Percentiles rank a stretch among this genome's conserved stretches.
phyloP scores from a whole-genome alignment of 78 protist genomes.

The Cavenderia fasciculata region DNA sequence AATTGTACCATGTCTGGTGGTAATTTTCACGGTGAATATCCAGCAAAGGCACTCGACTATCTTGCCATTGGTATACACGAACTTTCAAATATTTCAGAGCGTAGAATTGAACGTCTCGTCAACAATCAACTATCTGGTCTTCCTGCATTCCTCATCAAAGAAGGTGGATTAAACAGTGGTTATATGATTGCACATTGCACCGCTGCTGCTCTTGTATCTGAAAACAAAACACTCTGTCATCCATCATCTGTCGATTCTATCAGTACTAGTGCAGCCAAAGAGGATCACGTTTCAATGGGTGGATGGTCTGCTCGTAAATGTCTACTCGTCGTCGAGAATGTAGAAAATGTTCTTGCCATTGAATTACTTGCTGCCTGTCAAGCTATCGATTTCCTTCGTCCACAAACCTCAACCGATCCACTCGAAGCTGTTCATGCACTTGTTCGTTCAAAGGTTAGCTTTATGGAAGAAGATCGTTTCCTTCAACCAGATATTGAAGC shows the following conservation, averaged over 20 bases:
- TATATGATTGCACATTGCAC: slow-evolving; percentile 96
- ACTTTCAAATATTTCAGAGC: slow-evolving; percentile 86
- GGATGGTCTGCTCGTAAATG: slow-evolving; percentile 89
- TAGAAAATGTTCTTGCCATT: slow-evolving; percentile 88
- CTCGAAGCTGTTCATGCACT: slow-evolving; percentile 78
- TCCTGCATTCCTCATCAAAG: slow-evolving; percentile 87
- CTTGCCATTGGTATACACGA: slow-evolving; percentile 91
- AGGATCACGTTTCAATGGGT: slow-evolving; percentile 96
- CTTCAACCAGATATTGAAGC: slow-evolving; percentile 86
- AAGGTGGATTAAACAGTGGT: slow-evolving; percentile 92
- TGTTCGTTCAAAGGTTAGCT: slow-evolving; percentile 81
- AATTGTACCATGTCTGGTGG: slow-evolving; percentile 89
- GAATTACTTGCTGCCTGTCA: slow-evolving; percentile 93
- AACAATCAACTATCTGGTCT: slow-evolving; percentile 82
- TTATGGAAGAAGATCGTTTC: slow-evolving; percentile 84
- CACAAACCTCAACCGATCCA: slow-evolving; percentile 73
- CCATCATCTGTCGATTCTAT: slow-evolving; percentile 91
- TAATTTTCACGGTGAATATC: slow-evolving; percentile 96
- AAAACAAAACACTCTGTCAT: slow-evolving; percentile 93
- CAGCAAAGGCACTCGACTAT: slow-evolving; percentile 89
- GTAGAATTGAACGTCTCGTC: slow-evolving; percentile 90
- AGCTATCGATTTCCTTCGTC: slow-evolving; percentile 85
- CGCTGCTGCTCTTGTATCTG: slow-evolving; percentile 90
- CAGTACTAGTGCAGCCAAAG: slow-evolving; percentile 89
- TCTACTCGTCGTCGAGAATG: slow-evolving; percentile 84